phyloP scores from a whole-genome alignment of 2,329 filamentous ascomycete species.

The Ophiostoma quercus region DNA sequence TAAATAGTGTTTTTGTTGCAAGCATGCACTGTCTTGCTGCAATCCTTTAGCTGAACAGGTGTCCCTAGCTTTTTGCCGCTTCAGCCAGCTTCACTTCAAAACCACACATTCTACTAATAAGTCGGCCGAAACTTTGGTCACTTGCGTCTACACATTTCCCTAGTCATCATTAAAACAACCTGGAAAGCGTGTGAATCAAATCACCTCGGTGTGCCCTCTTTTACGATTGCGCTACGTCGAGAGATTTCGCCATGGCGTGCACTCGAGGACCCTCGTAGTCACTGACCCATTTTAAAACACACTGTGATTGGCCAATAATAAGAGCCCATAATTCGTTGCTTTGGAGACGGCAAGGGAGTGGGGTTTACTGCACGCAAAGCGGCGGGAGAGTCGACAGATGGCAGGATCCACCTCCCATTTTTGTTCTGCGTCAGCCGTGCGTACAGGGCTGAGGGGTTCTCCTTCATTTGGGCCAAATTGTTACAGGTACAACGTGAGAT shows the following conservation, averaged over 20 bases:
- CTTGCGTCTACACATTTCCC: background rate
- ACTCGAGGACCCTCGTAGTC: background rate
- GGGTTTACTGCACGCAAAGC: slow-evolving; percentile 16
- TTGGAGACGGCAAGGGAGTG: slow-evolving; percentile 17
- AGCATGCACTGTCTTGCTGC: background rate
- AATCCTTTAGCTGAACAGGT: background rate
- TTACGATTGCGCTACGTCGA: background rate
- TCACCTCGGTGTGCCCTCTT: background rate
- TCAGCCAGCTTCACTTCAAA: background rate
- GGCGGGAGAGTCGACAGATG: background rate
- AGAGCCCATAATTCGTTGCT: slow-evolving; percentile 18
- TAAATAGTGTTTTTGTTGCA: background rate
- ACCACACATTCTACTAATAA: background rate
- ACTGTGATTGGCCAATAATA: background rate
- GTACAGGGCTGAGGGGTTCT: slow-evolving; percentile 21
- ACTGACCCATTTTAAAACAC: background rate
- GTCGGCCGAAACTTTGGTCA: background rate
- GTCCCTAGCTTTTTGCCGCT: background rate
- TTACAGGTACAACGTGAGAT: background rate
- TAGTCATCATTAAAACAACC: background rate
- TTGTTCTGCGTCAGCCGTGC: slow-evolving; percentile 26
- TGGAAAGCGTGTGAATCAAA: background rate
- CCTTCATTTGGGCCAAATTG: background rate
- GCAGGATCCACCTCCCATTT: background rate
- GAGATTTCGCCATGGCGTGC: background rate